Evolutionary conservation across 371 early-diverging fungal genomes (phyloP).

Genomic region (Haplosporangium sp.): DNA sequence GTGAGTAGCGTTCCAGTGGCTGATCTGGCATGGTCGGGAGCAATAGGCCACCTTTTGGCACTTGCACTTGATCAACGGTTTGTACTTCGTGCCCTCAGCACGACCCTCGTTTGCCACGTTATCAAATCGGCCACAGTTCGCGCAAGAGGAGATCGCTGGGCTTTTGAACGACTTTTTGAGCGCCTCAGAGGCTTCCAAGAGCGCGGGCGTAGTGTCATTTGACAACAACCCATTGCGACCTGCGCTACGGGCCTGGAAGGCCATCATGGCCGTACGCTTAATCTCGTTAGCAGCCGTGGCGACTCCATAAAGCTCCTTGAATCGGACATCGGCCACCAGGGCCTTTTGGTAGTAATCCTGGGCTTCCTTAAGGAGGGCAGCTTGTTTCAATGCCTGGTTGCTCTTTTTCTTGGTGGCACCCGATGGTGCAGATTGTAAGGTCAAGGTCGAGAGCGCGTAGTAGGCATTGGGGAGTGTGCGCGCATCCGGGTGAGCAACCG

Average conservation of each 20-base stretch:
- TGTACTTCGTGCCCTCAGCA: constrained; percentile 12
- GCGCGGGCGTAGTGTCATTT: constrained; percentile 6
- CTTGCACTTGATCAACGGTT: constrained; percentile 64
- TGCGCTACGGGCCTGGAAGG: constrained; percentile 54
- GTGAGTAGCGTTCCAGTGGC: constrained; percentile 60
- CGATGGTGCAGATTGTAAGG: constrained; percentile 38
- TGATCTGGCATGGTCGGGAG: constrained; percentile 65
- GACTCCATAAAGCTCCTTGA: constrained; percentile 64
- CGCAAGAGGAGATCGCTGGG: constrained; percentile 51
- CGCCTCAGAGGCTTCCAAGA: constrained; percentile 18
- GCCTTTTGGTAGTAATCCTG: constrained; percentile 60
- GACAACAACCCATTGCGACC: constrained; percentile 17
- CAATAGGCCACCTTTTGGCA: constrained; percentile 69
- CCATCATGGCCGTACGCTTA: constrained; percentile 61
- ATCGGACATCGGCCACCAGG: constrained; percentile 61
- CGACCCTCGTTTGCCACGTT: constrained; percentile 49
- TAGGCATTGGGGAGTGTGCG: constrained; percentile 63
- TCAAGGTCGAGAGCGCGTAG: constrained; percentile 62
- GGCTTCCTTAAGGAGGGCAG: constrained; percentile 52
- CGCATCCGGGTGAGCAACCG: constrained; percentile 64
- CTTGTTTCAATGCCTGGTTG: constrained; percentile 53
- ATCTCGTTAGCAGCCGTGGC: constrained; percentile 62
- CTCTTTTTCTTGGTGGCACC: constrained; percentile 55
- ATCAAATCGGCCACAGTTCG: constrained; percentile 63
- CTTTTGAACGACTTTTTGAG: constrained; percentile 24